Base-by-base conservation (phyloP, 1,139 yeast species). In the Barnettozyma hawaiiensis region DNA sequence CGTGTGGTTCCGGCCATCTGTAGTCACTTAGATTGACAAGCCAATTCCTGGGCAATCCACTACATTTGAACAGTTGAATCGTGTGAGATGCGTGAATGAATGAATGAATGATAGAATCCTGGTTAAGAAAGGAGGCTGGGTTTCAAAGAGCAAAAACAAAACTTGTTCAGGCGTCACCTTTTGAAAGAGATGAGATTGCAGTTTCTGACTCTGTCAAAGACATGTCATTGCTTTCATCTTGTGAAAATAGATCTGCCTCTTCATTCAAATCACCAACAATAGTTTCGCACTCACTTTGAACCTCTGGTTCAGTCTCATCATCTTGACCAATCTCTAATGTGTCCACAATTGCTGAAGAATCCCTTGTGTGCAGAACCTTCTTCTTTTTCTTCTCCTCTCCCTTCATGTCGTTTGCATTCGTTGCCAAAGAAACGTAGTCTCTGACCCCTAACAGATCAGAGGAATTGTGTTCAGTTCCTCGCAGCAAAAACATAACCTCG, bases 401-500 rank as follows among this genome's bases (percentile, higher is more conserved):
- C 31, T 12, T 24, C n/a, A n/a, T n/a, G n/a, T n/a, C n/a, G 19
- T 18, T 10, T n/a, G 26, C 15, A 14, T 20, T 19, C 7, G 31
- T 12, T 27, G 32, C 24, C 5, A 35, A 18, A 12, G 39, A 3
- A 19, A 23, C 23, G 16, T 26, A 35, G 32, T 35, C 32, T 27
- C 20, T 24, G 12, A 35, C 32, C 15, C 39, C 39, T 18, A 35
- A n/a, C 3, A 26, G 31, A 24, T 35, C 39, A 26, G 33, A 28
- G 20, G 31, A 18, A 6, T 27, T 24, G 19, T 12, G 18, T 5
- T 35, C 39, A 15, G 22, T 14, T 5, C 32, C 32, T 35, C 32
- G 39, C 23, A 35, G 32, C 11, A 42, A 15, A 16, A 38, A 42
- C 29, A 35, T 23, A n/a, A 35, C 41, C 18, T 42, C 45, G 11